Evolutionary conservation across 192 early-diverging fungal genomes (phyloP), one percentile per base, ranked within the genome.

Genomic region (Umbelopsis vinacea): DNA sequence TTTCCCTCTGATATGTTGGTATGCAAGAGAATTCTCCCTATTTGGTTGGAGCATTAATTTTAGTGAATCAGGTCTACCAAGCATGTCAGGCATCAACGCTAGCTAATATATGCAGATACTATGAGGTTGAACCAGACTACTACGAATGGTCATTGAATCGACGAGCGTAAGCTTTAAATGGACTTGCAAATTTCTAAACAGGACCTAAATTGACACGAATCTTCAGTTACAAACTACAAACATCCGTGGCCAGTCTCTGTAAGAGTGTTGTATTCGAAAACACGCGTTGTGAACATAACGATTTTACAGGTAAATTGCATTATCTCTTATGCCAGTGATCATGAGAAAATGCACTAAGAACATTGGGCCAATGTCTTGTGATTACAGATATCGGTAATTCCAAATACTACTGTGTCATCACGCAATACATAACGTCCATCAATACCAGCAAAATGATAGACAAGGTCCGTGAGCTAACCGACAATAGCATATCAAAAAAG

Each of bases 231-330:
- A 68, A 55, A 17, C 12, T 50, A 29, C 45, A n/a, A 60, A 71
- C 43, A 47, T 15, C 19, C 21, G 15, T 40, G 14, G 29, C 50
- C 66, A 63, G 33, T 33, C 57, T 98, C 53, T 98, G 96, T 86
- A 98, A 98, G 73, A 89, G 90, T 6, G 81, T 98, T 0, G 79
- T 97, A 8, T 85, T 98, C 68, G 94, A 96, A 76, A 98, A 98
- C 84, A 98, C 94, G 29, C 87, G 90, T 11, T 92, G 79, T 69
- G 78, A 81, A 1, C 84, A 89, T 70, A 81, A 81, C 71, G 74
- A 72, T 9, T 83, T 75, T 53, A 71, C 80, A 38, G 78, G 80
- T 72, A 74, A 70, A 38, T 52, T 54, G 15, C 29, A 14, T 10
- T 50, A 74, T 29, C 66, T 55, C 54, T 48, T 17, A 21, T 57